Evolutionary conservation across 164 flowering plant genomes (phyloP).

Genomic region (Annona cherimola): DNA sequence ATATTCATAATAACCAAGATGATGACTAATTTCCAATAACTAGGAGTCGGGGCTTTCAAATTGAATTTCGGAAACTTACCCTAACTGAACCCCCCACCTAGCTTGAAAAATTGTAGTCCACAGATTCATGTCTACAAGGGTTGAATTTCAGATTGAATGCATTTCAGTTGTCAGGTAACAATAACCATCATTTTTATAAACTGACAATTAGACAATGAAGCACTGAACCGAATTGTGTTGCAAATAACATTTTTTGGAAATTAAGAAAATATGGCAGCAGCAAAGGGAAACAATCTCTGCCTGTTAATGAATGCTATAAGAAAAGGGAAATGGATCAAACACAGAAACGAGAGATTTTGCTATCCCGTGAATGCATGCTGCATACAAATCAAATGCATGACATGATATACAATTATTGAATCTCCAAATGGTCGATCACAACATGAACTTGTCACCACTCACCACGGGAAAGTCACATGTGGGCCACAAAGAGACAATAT

Average conservation of each 20-base stretch:
- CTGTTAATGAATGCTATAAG: background rate
- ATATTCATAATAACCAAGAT: background rate
- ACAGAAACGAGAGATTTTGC: background rate
- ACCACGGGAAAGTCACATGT: too few relatives aligned
- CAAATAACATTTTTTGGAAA: background rate
- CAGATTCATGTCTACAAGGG: background rate
- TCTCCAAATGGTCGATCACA: background rate
- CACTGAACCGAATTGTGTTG: background rate
- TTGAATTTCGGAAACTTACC: background rate
- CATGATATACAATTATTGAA: too few relatives aligned
- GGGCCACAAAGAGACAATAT: background rate
- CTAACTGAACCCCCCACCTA: background rate
- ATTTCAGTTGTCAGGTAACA: background rate
- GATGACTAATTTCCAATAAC: background rate
- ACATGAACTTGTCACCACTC: background rate
- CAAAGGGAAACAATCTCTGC: background rate
- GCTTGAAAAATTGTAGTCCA: background rate
- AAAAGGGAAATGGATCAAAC: background rate
- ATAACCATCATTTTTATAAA: constrained; percentile 1
- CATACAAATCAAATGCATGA: background rate
- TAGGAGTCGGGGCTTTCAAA: background rate
- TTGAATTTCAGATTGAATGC: constrained; percentile 5
- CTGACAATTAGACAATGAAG: background rate
- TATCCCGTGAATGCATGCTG: background rate
- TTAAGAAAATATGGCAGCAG: too few relatives aligned